Percentiles rank a stretch among this genome's conserved stretches.
These are phyloP conservation scores for Tagetes patula DNA, from an alignment of 129 eudicot genomes.

Conservation along the genomic window DNA sequence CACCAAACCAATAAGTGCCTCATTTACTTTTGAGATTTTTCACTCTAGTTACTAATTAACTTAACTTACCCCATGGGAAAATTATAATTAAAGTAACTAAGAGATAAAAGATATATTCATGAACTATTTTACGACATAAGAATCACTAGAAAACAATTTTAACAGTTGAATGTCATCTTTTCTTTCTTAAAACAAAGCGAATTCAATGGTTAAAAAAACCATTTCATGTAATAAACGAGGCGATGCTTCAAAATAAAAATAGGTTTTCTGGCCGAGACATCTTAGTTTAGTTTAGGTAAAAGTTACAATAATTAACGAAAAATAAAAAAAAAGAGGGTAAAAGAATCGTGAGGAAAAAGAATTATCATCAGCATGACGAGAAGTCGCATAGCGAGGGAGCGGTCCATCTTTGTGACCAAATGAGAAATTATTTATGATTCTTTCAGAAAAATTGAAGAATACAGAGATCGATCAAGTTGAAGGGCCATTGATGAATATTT, in stretches of 20 bases:
- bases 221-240: neutral
- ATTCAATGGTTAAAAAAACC: too few relatives aligned
- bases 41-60: too few relatives aligned
- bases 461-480: slow-evolving; percentile 29
- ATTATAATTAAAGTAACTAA: too few relatives aligned
- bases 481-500: slow-evolving; percentile 38
- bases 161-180: too few relatives aligned
- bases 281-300: neutral
- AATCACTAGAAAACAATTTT: too few relatives aligned
- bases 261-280: neutral
- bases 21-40: too few relatives aligned
- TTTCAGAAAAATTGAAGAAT: slow-evolving; percentile 43
- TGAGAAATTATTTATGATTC: slow-evolving; percentile 33
- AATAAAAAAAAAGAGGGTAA: neutral
- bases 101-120: too few relatives aligned
- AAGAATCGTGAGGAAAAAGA: slow-evolving; percentile 31
- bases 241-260: neutral
- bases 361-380: slow-evolving; percentile 39
- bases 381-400: neutral
- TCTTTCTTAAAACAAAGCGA: too few relatives aligned
- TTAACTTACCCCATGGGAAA: too few relatives aligned
- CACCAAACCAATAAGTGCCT: too few relatives aligned
- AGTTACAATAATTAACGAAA: slow-evolving; percentile 31
- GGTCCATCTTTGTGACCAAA: slow-evolving; percentile 34
- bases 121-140: too few relatives aligned